A percentile compares a stretch with the other conserved stretches of the same genome.
Evolutionary conservation across 345 rosid species (phyloP).

Genomic region (Eucalyptus sp.): DNA sequence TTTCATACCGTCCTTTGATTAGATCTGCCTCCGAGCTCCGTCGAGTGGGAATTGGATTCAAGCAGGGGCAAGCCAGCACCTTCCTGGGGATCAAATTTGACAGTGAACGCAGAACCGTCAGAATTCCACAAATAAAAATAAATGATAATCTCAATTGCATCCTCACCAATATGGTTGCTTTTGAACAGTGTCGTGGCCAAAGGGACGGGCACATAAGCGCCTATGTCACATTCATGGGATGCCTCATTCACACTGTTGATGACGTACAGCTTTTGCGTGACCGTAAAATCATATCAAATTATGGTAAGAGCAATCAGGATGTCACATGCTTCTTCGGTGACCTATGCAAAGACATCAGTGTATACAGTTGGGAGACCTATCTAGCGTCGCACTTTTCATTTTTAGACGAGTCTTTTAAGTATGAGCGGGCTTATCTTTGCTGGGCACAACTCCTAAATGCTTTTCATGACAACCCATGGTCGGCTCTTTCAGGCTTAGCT

Average conservation of each 20-base stretch:
- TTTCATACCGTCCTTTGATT: fast-evolving
- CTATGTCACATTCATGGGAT: fast-evolving
- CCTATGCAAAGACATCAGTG: fast-evolving
- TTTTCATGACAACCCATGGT: background rate
- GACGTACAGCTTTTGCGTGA: background rate
- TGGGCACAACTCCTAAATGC: background rate
- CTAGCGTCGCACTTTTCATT: fast-evolving
- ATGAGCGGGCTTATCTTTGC: fast-evolving
- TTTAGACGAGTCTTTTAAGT: fast-evolving
- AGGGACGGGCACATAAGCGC: fast-evolving
- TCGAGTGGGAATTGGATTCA: background rate
- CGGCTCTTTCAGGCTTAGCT: background rate
- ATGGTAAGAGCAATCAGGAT: fast-evolving
- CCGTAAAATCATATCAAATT: fast-evolving
- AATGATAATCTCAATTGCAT: fast-evolving
- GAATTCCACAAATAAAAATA: fast-evolving
- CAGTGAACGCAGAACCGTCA: fast-evolving
- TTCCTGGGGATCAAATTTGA: background rate
- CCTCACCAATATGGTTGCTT: background rate
- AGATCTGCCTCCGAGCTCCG: background rate
- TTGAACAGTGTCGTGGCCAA: background rate
- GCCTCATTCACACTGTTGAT: fast-evolving
- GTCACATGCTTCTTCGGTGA: fast-evolving
- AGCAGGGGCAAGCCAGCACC: background rate
- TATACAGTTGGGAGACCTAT: fast-evolving